These are phyloP conservation scores for Parathielavia appendiculata DNA, from an alignment of 495 filamentous ascomycete species.

Conservation along the genomic window DNA sequence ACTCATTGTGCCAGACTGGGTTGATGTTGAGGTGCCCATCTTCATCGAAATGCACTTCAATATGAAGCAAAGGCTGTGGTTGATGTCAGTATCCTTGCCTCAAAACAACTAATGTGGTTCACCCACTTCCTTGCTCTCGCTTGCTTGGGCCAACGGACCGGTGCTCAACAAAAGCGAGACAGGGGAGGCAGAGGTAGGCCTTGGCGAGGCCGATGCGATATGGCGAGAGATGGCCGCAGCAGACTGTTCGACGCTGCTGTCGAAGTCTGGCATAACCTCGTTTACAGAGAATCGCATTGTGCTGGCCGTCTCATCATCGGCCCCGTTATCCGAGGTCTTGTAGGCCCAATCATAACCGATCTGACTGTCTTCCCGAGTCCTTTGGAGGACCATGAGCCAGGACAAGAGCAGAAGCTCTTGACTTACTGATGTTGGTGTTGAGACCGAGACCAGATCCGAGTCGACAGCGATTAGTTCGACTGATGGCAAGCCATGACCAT, in stretches of 20 bases:
- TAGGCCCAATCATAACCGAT: constrained; percentile 39
- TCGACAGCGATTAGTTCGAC: not conserved
- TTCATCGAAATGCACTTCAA: constrained; percentile 8
- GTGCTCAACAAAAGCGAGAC: constrained; percentile 16
- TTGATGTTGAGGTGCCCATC: not conserved
- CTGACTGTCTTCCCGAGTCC: constrained; percentile 35
- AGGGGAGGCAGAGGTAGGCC: not conserved
- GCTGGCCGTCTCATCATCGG: not conserved
- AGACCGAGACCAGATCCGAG: not conserved
- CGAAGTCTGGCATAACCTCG: constrained; percentile 4
- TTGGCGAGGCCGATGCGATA: not conserved
- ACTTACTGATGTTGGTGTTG: constrained; percentile 21
- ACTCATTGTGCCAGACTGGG: constrained; percentile 12
- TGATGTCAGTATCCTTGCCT: not conserved
- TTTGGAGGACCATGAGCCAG: constrained; percentile 43
- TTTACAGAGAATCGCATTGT: not conserved
- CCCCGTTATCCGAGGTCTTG: constrained; percentile 4
- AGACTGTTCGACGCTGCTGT: constrained; percentile 5
- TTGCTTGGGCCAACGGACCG: not conserved
- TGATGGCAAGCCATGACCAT: not conserved
- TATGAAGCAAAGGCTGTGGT: constrained; percentile 9
- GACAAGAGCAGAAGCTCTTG: constrained; percentile 41
- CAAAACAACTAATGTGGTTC: not conserved
- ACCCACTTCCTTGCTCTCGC: constrained; percentile 9
- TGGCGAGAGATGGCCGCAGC: constrained; percentile 8